Base-by-base conservation (phyloP, 108 stramenopile species). In the Mediolabrus comicus region DNA sequence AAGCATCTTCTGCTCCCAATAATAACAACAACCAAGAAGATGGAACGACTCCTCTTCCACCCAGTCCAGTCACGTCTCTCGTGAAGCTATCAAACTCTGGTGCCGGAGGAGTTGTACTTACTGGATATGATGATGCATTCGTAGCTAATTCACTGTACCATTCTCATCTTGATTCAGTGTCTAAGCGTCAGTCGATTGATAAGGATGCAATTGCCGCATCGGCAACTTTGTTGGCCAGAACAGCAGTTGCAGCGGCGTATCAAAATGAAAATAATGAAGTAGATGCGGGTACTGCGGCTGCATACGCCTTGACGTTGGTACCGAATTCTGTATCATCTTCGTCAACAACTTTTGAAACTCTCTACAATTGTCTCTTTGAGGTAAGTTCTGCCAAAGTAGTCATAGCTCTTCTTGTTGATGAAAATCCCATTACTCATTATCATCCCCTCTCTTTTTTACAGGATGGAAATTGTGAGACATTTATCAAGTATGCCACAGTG, bases 71-170 rank as follows among this genome's bases (percentile, higher is more conserved):
- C 8, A 71, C 84, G 24, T 87, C 94, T 30, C 75, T 95, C 7
- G 64, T 89, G 7, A 59, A 71, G 12, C 34, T 90, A 1, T 85
- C 88, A 3, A 72, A 39, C 16, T 79, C 84, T 10, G 75, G 62
- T 24, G 78, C 78, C 24, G 86, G 87, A 56, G 94, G 94, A 27
- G 86, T 87, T 25, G 88, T 91, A 6, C 68, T 95, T 16, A 80
- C 91, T 33, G 94, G 91, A 10, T 95, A 95, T 64, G 87, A 91
- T 72, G 85, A 89, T 58, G 75, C 76, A 14, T 95, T 83, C 62
- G 81, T 86, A 11, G 83, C 70, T 22, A 62, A 83, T 24, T 77
- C 84, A 10, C 69, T 77, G 3, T 95, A 92, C 67, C 87, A 87
- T 72, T 94, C 94, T 3, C 87, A 89, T 54, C 53, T 84, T 54